Percentiles rank a stretch among this genome's conserved stretches.
Evolutionary conservation across 192 early-diverging fungal genomes (phyloP).

Genomic region (Mortierella alpina): DNA sequence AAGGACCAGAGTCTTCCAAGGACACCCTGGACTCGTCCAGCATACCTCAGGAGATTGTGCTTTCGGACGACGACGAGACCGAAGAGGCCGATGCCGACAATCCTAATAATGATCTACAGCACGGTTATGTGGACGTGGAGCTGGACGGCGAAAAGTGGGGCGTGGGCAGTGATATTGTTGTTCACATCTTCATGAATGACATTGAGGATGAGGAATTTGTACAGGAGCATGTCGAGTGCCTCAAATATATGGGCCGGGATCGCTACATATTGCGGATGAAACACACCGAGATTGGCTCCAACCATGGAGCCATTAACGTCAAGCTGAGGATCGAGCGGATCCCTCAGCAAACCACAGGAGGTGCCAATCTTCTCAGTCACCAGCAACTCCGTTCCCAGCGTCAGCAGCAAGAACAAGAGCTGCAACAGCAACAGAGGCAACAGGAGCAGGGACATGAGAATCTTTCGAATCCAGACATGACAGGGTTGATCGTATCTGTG

Average conservation of each 20-base stretch:
- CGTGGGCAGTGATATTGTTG: conserved; percentile 42
- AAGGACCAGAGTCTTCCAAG: conserved; percentile 15
- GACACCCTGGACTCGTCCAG: conserved; percentile 5
- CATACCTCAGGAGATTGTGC: conserved; percentile 37
- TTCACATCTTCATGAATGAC: conserved; percentile 55
- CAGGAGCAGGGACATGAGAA: conserved; percentile 1
- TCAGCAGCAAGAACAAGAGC: conserved; percentile 22
- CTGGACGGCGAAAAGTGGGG: conserved; percentile 55
- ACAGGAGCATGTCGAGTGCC: conserved; percentile 49
- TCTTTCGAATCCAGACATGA: background rate
- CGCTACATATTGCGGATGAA: conserved; percentile 51
- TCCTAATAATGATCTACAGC: background rate
- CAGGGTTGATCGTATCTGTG: conserved; percentile 33
- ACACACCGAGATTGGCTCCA: conserved; percentile 32
- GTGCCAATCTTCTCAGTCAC: conserved; percentile 27
- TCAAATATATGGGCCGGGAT: conserved; percentile 51
- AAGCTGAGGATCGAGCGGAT: conserved; percentile 45
- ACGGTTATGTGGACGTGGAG: conserved; percentile 51
- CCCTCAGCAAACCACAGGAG: conserved; percentile 15
- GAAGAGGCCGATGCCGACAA: conserved; percentile 29
- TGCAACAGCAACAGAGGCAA: background rate
- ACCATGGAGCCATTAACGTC: conserved; percentile 47
- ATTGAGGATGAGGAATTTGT: conserved; percentile 54
- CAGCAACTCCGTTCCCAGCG: conserved; percentile 35
- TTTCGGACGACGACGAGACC: conserved; percentile 41